phyloP scores from a whole-genome alignment of 768 basidiomycete genomes.

The Pleurotus citrinopileatus region DNA sequence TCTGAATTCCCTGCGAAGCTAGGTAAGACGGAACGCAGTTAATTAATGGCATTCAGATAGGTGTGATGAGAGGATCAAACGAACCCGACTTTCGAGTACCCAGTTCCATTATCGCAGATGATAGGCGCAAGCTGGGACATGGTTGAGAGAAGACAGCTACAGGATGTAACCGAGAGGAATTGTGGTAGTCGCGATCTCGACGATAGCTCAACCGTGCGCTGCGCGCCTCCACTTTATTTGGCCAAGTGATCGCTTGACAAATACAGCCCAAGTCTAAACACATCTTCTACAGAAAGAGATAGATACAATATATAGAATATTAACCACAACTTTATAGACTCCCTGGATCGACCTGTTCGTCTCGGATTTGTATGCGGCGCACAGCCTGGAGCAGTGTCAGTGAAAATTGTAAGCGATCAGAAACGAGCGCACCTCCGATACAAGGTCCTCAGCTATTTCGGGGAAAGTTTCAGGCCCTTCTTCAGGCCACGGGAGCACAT shows the following conservation, averaged over 20 bases:
- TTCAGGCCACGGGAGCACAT: conserved; percentile 56
- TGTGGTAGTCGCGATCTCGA: too few relatives aligned
- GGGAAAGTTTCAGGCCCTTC: conserved; percentile 60
- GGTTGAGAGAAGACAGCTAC: conserved; percentile 9
- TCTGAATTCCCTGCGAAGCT: conserved; percentile 99
- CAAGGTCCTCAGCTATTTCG: conserved; percentile 55
- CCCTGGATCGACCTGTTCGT: conserved; percentile 17
- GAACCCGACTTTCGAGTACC: conserved; percentile 96
- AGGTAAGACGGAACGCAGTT: not conserved
- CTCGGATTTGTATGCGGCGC: not conserved
- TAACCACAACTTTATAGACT: conserved; percentile 12
- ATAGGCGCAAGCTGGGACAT: conserved; percentile 92
- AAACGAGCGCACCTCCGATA: conserved; percentile 43
- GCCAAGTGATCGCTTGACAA: too few relatives aligned
- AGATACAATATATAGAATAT: not conserved
- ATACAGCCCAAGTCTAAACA: too few relatives aligned
- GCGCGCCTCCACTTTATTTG: too few relatives aligned
- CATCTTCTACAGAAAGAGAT: too few relatives aligned
- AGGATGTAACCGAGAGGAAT: too few relatives aligned
- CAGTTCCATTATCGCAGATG: conserved; percentile 97
- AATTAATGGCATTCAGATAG: not conserved
- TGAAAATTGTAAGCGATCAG: not conserved
- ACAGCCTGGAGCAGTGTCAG: not conserved
- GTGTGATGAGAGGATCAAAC: conserved; percentile 21
- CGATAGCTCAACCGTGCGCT: not conserved